Percentiles rank a stretch among this genome's conserved stretches.
Conservation (phyloP, 257 asterid species). For the Capsicum chinense region DNA sequence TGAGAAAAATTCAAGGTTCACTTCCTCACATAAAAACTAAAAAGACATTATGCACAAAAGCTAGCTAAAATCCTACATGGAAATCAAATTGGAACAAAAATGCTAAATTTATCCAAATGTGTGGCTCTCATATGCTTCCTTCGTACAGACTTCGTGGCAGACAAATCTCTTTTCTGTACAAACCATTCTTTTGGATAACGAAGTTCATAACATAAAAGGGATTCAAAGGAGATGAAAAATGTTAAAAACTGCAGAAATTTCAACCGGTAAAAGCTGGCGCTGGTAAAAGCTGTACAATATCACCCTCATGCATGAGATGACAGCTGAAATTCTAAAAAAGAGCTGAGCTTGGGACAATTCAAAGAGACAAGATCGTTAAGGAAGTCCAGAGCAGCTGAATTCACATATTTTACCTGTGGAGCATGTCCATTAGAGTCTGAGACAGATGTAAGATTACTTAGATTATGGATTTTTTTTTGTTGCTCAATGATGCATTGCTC, state of each 20-base stretch:
- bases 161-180: background rate
- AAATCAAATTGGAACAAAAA: background rate
- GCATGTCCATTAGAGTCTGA: constrained; percentile 62
- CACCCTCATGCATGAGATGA: constrained; percentile 3
- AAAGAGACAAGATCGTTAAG: constrained; percentile 21
- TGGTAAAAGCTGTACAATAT: constrained; percentile 9
- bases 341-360: background rate
- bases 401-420: constrained; percentile 52
- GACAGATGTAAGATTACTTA: constrained; percentile 53
- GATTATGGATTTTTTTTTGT: constrained; percentile 72
- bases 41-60: background rate
- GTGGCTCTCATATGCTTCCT: background rate
- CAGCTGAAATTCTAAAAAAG: background rate
- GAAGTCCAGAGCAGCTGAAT: background rate
- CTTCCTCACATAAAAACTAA: background rate
- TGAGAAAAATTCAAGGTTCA: background rate
- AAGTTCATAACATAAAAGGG: background rate
- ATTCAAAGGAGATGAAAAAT: background rate
- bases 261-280: background rate
- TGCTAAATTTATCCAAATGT: constrained; percentile 21
- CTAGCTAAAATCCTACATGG: background rate
- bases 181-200: background rate
- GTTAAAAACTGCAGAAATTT: background rate
- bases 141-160: background rate
- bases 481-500: constrained; percentile 74